A percentile compares a stretch with the other conserved stretches of the same genome.
phyloP scores from a whole-genome alignment of 768 basidiomycete species.

The Inosperma sp. region DNA sequence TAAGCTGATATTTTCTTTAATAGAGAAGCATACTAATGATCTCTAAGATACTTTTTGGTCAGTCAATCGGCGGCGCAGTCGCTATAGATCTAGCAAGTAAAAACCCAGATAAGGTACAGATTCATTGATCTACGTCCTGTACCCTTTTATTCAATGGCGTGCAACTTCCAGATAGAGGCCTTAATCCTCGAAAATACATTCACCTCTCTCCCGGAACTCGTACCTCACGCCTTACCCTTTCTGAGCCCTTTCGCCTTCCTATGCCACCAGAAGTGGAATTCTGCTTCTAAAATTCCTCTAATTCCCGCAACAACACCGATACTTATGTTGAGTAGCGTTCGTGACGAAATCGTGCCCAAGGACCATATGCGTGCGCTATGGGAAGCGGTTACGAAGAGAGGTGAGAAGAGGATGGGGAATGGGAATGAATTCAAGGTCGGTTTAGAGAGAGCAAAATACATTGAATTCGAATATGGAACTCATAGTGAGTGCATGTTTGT shows the following conservation, averaged over 20 bases:
- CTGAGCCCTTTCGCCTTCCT: slow-evolving; percentile 72
- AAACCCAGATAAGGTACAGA: slow-evolving; percentile 60
- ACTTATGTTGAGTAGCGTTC: slow-evolving; percentile 72
- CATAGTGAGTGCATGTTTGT: slow-evolving; percentile 43
- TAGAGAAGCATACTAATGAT: background rate
- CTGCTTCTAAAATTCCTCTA: slow-evolving; percentile 55
- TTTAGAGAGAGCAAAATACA: slow-evolving; percentile 49
- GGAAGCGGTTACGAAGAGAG: slow-evolving; percentile 55
- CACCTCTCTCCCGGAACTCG: slow-evolving; percentile 72
- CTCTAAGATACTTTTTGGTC: slow-evolving; percentile 68
- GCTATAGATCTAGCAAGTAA: slow-evolving; percentile 80
- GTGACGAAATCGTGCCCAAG: slow-evolving; percentile 71
- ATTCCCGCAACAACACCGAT: slow-evolving; percentile 68
- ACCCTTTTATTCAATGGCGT: background rate
- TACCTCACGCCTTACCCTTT: slow-evolving; percentile 75
- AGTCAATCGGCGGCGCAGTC: slow-evolving; percentile 91
- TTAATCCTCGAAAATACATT: slow-evolving; percentile 94
- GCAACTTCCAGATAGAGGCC: slow-evolving; percentile 54
- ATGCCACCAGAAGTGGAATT: slow-evolving; percentile 88
- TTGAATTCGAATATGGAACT: slow-evolving; percentile 49
- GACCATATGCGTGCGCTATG: slow-evolving; percentile 74
- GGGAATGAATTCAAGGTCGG: slow-evolving; percentile 44
- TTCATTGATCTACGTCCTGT: background rate
- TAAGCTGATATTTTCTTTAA: slow-evolving; percentile 30
- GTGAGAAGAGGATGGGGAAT: slow-evolving; percentile 38